phyloP scores from a whole-genome alignment of 2,329 filamentous ascomycete genomes.

The Fusarium virguliforme region DNA sequence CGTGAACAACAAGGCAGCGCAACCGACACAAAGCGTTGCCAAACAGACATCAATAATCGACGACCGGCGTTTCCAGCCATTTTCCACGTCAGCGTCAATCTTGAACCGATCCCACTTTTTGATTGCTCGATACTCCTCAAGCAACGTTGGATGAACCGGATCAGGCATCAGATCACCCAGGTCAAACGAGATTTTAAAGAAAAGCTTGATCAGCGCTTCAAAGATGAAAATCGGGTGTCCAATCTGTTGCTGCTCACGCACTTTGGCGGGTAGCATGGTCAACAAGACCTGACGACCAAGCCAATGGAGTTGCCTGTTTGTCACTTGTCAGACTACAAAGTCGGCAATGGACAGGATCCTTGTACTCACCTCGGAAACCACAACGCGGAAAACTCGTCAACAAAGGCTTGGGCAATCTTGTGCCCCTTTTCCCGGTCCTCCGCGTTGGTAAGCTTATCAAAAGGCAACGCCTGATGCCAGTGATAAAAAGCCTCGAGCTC shows the following conservation, averaged over 20 bases:
- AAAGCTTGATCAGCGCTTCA: no score
- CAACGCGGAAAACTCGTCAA: background rate
- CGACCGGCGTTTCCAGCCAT: no score
- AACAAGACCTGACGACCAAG: background rate
- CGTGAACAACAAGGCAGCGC: no score
- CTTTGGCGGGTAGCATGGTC: background rate
- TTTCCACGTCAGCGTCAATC: no score
- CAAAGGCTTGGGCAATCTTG: background rate
- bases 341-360: no score
- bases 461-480: background rate
- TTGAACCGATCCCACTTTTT: no score
- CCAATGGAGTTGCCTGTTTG: background rate
- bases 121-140: no score
- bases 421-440: background rate
- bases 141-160: no score
- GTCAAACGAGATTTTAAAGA: no score
- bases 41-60: no score
- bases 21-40: no score
- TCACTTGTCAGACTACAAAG: background rate
- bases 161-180: no score
- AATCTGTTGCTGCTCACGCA: background rate
- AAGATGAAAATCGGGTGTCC: background rate
- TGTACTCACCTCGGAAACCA: background rate
- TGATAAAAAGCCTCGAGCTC: background rate
- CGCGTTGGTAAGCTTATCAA: background rate